Evolutionary conservation across 208 protist species (phyloP), one percentile per base, ranked within the genome.

Genomic region (Leishmania amazonensis): DNA sequence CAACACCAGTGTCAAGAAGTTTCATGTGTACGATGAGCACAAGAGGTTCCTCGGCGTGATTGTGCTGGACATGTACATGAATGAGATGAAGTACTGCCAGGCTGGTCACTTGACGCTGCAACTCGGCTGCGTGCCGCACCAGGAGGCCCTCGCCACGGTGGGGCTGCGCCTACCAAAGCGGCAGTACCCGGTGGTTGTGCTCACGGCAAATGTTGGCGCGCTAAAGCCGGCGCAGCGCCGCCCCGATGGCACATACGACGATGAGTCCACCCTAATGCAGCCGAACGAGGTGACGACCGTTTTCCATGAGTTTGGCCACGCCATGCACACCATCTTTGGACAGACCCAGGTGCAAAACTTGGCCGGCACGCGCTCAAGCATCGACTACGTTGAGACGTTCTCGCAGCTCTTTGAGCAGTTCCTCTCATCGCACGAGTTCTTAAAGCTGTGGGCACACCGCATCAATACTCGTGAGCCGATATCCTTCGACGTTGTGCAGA

Each of bases 271-370:
- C 2, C 86, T 97, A 13, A 93, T 98, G 88, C 85, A 93, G 57
- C 93, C 93, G 53, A 88, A 88, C 80, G 96, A 99, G 87, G 95
- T 98, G 13, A 96, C 88, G 28, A 98, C 97, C 4, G 79, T 98
- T 11, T 98, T 99, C 77, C 97, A 99, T 86, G 97, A 99, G 85
- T 98, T 98, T 75, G 97, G 97, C 24, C 97, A 99, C 80, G 92
- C 94, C 15, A 92, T 98, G 91, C 96, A 98, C 86, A 97, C 95
- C 58, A 97, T 99, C 76, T 97, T 98, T 93, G 95, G 93, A 21
- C 94, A 98, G 86, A 98, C 96, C 6, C 87, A 89, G 47, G 95
- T 97, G 72, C 97, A 98, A 85, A 98, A 98, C 89, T 85, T 98
- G 47, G 92, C 97, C 42, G 97, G 97, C 64, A 99, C 97, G 0